Evolutionary conservation across 2,329 filamentous ascomycete species (phyloP).

Genomic region (Ascochyta pisi): DNA sequence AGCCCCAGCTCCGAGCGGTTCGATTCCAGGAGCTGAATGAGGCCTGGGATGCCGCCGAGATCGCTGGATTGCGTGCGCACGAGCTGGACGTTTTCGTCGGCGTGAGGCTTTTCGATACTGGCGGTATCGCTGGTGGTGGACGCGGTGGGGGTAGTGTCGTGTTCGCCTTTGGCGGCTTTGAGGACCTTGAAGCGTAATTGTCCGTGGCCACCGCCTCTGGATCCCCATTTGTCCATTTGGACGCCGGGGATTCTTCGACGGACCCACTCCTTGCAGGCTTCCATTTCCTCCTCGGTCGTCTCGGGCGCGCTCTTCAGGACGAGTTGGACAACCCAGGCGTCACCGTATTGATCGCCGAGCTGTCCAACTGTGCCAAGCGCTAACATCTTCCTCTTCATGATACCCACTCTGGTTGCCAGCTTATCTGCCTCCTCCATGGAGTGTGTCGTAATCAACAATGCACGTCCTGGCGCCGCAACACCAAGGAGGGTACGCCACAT

Average conservation of each 20-base stretch:
- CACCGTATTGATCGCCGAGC: slow-evolving; percentile 76
- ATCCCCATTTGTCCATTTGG: slow-evolving; percentile 63
- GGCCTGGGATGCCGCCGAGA: slow-evolving; percentile 64
- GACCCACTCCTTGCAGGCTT: slow-evolving; percentile 71
- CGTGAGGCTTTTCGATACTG: slow-evolving; percentile 24
- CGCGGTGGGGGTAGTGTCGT: neutral
- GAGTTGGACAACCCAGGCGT: slow-evolving; percentile 81
- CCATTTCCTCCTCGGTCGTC: slow-evolving; percentile 72
- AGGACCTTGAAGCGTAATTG: slow-evolving; percentile 86
- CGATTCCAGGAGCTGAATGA: slow-evolving; percentile 77
- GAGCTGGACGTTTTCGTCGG: slow-evolving; percentile 28
- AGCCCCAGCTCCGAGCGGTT: slow-evolving; percentile 72
- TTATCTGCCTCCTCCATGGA: slow-evolving; percentile 96
- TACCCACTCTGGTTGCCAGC: slow-evolving; percentile 81
- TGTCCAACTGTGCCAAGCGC: slow-evolving; percentile 78
- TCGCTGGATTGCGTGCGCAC: slow-evolving; percentile 28
- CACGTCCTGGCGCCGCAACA: slow-evolving; percentile 74
- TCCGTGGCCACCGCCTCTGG: slow-evolving; percentile 77
- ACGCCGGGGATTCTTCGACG: slow-evolving; percentile 66
- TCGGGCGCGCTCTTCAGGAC: slow-evolving; percentile 78
- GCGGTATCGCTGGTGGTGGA: neutral
- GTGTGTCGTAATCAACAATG: slow-evolving; percentile 87
- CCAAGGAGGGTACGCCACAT: slow-evolving; percentile 88
- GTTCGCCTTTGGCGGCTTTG: slow-evolving; percentile 49
- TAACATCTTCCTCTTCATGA: slow-evolving; percentile 85